Conservation (phyloP, 805 yeast genomes). For the Vanderwaltozyma verrucispora region DNA sequence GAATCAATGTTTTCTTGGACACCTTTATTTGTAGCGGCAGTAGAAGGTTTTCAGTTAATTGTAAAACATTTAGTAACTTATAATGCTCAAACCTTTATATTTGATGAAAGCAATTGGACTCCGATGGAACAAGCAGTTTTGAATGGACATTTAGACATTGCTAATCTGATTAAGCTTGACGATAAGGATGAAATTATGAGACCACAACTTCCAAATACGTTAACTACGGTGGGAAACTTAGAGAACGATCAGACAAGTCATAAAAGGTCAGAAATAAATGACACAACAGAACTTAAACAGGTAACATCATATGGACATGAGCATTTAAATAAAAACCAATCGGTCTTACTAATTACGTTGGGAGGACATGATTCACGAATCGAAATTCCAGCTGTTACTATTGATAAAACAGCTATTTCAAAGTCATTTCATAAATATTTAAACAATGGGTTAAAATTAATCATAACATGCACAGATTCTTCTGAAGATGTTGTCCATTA, state of each 20-base stretch:
- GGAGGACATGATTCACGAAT: constrained; percentile 78
- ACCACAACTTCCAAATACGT: constrained; percentile 7
- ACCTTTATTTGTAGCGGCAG: constrained; percentile 81
- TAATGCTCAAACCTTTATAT: constrained; percentile 43
- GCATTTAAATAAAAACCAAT: constrained; percentile 51
- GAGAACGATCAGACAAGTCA: no score
- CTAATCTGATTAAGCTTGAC: constrained; percentile 41
- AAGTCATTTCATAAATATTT: constrained; percentile 72
- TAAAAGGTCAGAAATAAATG: neutral
- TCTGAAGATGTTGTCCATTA: constrained; percentile 47
- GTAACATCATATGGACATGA: constrained; percentile 82
- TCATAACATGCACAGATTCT: constrained; percentile 35
- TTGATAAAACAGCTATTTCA: constrained; percentile 65
- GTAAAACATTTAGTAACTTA: constrained; percentile 43
- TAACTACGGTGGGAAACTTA: no score
- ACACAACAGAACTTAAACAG: constrained; percentile 30
- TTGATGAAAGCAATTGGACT: constrained; percentile 88
- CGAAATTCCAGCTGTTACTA: constrained; percentile 45
- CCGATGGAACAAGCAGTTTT: constrained; percentile 96
- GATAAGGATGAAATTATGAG: constrained; percentile 14
- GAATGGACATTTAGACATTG: constrained; percentile 71
- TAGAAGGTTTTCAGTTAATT: constrained; percentile 61
- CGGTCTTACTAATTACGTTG: constrained; percentile 67
- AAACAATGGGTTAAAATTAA: constrained; percentile 77
- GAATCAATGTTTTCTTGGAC: constrained; percentile 89